Base-by-base conservation (phyloP, 306 rosid species). In the Quillaja saponaria region DNA sequence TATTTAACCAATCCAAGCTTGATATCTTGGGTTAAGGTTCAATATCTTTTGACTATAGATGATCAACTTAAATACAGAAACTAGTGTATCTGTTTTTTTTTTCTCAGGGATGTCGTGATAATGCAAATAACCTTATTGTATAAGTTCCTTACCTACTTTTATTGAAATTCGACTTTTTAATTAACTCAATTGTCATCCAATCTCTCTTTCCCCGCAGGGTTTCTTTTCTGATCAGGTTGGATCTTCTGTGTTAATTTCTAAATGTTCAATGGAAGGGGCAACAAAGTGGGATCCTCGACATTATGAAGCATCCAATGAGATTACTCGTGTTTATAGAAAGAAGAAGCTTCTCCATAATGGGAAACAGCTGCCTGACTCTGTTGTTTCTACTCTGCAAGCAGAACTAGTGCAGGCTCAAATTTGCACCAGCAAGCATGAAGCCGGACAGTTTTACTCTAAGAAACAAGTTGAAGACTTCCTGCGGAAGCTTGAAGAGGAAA, bases 401-500 rank as follows among this genome's bases (percentile, higher is more conserved):
- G 80, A 82, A 51, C 78, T 85, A 34, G 21, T 55, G 15, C 52
- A 17, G 44, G 66, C 81, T 13, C 66, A 66, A 44, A 60, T 51
- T 2, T 64, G 67, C 40, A 63, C 78, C 41, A 55, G 13, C 8
- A 76, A 65, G 54, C 85, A 81, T 1, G 71, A 83, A 64, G 67
- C 63, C 7, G 57, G 69, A 63, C 49, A 56, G 19, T 63, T 44
- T 5, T 73, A 66, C n/a, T 53, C 72, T 0, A 76, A 63, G 87
- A 76, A 78, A 76, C 78, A 69, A 21, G 50, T 74, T 3, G 67
- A 74, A 34, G 67, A 13, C 0, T 51, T 79, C 34, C 35, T 71
- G 65, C 68, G 61, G 12, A 74, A 63, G 66, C 71, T 82, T 14
- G 68, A 81, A 64, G 82, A 76, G 13, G 81, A 76, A 40, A 79